Percentiles rank a stretch among this genome's conserved stretches.
Evolutionary conservation across 768 basidiomycete genomes (phyloP).

Genomic region (Podaxis rugospora): DNA sequence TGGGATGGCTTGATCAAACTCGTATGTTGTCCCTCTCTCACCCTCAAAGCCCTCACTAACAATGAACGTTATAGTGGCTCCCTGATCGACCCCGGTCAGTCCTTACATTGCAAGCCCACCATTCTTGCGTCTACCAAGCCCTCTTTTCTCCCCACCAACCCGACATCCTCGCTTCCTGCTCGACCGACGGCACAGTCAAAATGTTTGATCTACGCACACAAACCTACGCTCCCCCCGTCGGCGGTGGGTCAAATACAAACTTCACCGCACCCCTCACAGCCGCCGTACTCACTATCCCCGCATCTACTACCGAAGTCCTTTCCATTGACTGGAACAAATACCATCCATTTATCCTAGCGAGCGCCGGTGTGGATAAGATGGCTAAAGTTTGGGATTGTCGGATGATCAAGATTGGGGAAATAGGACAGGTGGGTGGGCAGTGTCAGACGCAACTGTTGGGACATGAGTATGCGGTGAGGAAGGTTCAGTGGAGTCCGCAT

Average conservation of each 20-base stretch:
- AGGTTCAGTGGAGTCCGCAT: constrained; percentile 88
- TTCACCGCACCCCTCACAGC: constrained; percentile 68
- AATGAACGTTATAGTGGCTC: constrained; percentile 60
- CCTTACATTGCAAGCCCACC: constrained; percentile 77
- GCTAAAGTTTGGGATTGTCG: constrained; percentile 85
- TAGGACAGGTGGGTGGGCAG: constrained; percentile 60
- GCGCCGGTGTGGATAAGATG: constrained; percentile 72
- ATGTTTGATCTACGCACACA: constrained; percentile 76
- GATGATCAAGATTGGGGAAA: constrained; percentile 62
- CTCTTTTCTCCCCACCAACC: constrained; percentile 92
- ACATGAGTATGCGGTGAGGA: constrained; percentile 88
- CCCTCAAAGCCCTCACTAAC: not conserved
- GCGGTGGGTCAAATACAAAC: constrained; percentile 38
- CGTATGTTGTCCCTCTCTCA: constrained; percentile 41
- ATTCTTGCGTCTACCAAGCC: constrained; percentile 84
- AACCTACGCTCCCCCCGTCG: constrained; percentile 43
- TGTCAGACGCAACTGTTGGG: constrained; percentile 71
- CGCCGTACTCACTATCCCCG: constrained; percentile 73
- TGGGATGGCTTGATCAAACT: constrained; percentile 93
- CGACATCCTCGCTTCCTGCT: constrained; percentile 76
- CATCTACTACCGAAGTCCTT: constrained; percentile 73
- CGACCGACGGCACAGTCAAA: constrained; percentile 80
- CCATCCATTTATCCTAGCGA: constrained; percentile 70
- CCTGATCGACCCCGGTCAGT: constrained; percentile 79
- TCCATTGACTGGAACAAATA: constrained; percentile 94